Percentiles rank a stretch among this genome's conserved stretches.
phyloP scores from a whole-genome alignment of 192 early-diverging fungal genomes.

The Rhizoclosmatium globosum region DNA sequence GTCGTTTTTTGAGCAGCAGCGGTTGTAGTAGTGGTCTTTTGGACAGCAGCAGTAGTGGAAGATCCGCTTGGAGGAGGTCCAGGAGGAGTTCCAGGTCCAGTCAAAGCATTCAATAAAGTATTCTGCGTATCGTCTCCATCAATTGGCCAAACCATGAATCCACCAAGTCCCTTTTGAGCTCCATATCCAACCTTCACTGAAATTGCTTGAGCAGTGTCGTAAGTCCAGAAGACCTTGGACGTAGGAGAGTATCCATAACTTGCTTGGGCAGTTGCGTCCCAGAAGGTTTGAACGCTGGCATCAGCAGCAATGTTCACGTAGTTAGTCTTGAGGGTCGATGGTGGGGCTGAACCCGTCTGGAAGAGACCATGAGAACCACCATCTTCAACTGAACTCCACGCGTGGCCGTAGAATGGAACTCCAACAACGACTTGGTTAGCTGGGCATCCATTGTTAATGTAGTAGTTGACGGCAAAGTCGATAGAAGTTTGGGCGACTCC shows the following conservation, averaged over 20 bases:
- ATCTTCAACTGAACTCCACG: background rate
- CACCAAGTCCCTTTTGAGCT: slow-evolving; percentile 5
- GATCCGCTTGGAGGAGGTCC: background rate
- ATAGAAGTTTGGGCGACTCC: slow-evolving; percentile 14
- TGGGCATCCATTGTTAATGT: slow-evolving; percentile 37
- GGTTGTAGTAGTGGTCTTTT: background rate
- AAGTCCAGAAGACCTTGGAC: slow-evolving; percentile 23
- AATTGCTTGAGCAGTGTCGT: slow-evolving; percentile 35
- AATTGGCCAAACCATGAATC: slow-evolving; percentile 28
- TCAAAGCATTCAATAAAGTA: slow-evolving; percentile 10
- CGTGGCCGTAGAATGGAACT: slow-evolving; percentile 44
- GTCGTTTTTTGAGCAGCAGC: background rate
- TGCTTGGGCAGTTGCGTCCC: slow-evolving; percentile 40
- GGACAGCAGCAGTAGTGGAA: background rate
- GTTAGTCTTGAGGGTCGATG: slow-evolving; percentile 10
- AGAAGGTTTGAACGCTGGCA: slow-evolving; percentile 25
- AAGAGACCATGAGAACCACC: slow-evolving; percentile 12
- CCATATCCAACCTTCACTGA: slow-evolving; percentile 23
- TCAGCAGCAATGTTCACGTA: slow-evolving; percentile 23
- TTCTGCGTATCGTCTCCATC: slow-evolving; percentile 3
- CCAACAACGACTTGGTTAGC: slow-evolving; percentile 37
- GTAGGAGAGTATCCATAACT: slow-evolving; percentile 37
- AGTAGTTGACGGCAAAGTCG: background rate
- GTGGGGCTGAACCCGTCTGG: background rate
- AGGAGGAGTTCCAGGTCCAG: slow-evolving; percentile 9